Evolutionary conservation across 176 grass and related monocot species (phyloP).

Genomic region (Pharus latifolius): DNA sequence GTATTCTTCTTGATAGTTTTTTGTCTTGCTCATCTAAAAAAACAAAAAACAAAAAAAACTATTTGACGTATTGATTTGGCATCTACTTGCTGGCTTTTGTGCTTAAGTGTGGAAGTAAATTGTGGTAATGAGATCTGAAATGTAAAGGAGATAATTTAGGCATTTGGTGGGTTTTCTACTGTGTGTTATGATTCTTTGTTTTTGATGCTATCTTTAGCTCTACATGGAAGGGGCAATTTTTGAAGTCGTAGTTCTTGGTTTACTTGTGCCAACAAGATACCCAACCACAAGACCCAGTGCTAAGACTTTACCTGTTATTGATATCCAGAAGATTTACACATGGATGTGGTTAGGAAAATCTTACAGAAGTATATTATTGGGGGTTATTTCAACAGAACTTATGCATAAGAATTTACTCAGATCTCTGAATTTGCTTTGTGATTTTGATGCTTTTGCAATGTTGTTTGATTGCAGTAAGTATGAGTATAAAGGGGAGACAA

Average conservation of each 20-base stretch:
- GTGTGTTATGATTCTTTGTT: too few relatives aligned
- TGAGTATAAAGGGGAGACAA: slow-evolving; percentile 34
- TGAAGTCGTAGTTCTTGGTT: too few relatives aligned
- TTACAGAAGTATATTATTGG: not conserved
- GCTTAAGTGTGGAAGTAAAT: too few relatives aligned
- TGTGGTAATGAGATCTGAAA: too few relatives aligned
- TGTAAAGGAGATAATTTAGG: too few relatives aligned
- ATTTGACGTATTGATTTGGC: not conserved
- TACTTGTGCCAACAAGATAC: not conserved
- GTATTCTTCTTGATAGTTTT: too few relatives aligned
- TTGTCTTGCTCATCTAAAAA: too few relatives aligned
- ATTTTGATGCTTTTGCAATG: not conserved
- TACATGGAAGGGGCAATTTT: too few relatives aligned
- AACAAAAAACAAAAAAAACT: too few relatives aligned
- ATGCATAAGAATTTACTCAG: not conserved
- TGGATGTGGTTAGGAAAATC: not conserved
- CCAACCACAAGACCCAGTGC: not conserved
- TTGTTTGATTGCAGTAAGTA: slow-evolving; percentile 41
- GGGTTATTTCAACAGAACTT: not conserved
- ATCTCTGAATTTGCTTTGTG: not conserved
- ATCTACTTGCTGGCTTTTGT: too few relatives aligned
- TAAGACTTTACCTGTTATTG: not conserved
- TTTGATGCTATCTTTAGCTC: too few relatives aligned
- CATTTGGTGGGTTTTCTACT: too few relatives aligned
- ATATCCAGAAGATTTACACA: not conserved